Percentiles rank a stretch among this genome's conserved stretches.
Conservation (phyloP, 192 early-diverging fungal genomes). For the Coemansia sp. region DNA sequence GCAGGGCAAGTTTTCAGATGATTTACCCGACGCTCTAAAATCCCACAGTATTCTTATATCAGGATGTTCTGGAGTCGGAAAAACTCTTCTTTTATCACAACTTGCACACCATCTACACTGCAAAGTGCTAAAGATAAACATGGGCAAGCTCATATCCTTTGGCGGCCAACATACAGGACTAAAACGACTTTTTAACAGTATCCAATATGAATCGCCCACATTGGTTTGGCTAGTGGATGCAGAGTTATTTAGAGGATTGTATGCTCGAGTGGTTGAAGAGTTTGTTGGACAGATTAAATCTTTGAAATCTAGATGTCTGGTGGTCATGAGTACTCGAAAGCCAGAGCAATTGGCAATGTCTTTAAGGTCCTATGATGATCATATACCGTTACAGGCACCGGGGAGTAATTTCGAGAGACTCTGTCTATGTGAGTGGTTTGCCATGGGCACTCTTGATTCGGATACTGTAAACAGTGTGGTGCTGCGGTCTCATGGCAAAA, state of each 20-base stretch:
- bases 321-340: slow-evolving; percentile 45
- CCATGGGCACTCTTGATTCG: neutral
- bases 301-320: slow-evolving; percentile 13
- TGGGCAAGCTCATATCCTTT: slow-evolving; percentile 21
- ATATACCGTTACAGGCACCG: slow-evolving; percentile 29
- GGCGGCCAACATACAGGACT: slow-evolving; percentile 36
- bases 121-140: slow-evolving; percentile 16
- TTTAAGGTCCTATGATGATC: slow-evolving; percentile 39
- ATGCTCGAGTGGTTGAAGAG: slow-evolving; percentile 21
- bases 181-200: slow-evolving; percentile 1
- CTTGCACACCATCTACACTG: slow-evolving; percentile 14
- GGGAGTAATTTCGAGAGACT: slow-evolving; percentile 12
- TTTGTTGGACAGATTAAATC: slow-evolving; percentile 11
- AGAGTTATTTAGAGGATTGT: slow-evolving; percentile 30
- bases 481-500: slow-evolving; percentile 14
- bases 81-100: slow-evolving; percentile 26
- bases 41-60: slow-evolving; percentile 35
- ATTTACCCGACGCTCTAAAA: slow-evolving; percentile 2
- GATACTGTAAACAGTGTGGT: slow-evolving; percentile 4
- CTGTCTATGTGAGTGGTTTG: slow-evolving; percentile 28
- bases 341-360: slow-evolving; percentile 29
- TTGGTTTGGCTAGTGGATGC: slow-evolving; percentile 40
- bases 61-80: slow-evolving; percentile 47
- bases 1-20: slow-evolving; percentile 9
- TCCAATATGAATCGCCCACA: slow-evolving; percentile 1